Conservation (phyloP, 192 early-diverging fungal species). For the Kappamyces sp. region DNA sequence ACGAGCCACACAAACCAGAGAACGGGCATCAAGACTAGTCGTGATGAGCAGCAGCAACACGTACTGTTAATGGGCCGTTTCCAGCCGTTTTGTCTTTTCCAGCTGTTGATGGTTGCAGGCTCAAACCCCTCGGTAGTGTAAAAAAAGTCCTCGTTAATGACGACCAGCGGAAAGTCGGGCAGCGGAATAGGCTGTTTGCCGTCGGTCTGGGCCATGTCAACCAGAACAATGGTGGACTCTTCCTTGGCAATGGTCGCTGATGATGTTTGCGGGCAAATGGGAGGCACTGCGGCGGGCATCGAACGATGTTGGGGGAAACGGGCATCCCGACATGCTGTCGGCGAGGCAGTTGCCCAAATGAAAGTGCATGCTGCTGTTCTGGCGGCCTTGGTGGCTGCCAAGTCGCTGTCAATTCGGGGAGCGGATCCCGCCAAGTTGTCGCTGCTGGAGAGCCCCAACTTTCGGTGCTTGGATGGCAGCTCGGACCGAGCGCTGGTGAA, state of each 20-base stretch:
- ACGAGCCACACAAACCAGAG: conserved; percentile 32
- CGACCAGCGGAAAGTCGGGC: conserved; percentile 29
- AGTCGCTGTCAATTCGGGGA: not conserved
- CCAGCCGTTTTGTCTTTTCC: conserved; percentile 33
- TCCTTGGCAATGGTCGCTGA: no score
- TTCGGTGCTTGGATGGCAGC: conserved; percentile 1
- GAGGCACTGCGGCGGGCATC: no score
- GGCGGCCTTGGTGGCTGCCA: not conserved
- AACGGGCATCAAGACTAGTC: conserved; percentile 20
- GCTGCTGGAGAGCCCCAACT: not conserved
- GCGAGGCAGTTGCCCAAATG: no score
- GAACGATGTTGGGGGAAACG: no score
- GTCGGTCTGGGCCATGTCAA: no score
- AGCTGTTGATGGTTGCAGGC: conserved; percentile 30
- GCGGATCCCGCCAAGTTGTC: not conserved
- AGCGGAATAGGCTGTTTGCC: no score
- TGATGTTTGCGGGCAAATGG: no score
- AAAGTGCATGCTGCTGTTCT: not conserved
- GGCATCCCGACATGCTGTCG: no score
- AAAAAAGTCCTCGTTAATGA: conserved; percentile 26
- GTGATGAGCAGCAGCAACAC: not conserved
- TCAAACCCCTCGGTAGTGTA: conserved; percentile 22
- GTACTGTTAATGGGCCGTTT: conserved; percentile 35
- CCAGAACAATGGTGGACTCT: no score
- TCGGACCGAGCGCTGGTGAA: conserved; percentile 56